A percentile compares a stretch with the other conserved stretches of the same genome.
These are phyloP conservation scores for Trichoderma atroviride DNA, from an alignment of 2,329 filamentous ascomycete species.

Conservation along the genomic window DNA sequence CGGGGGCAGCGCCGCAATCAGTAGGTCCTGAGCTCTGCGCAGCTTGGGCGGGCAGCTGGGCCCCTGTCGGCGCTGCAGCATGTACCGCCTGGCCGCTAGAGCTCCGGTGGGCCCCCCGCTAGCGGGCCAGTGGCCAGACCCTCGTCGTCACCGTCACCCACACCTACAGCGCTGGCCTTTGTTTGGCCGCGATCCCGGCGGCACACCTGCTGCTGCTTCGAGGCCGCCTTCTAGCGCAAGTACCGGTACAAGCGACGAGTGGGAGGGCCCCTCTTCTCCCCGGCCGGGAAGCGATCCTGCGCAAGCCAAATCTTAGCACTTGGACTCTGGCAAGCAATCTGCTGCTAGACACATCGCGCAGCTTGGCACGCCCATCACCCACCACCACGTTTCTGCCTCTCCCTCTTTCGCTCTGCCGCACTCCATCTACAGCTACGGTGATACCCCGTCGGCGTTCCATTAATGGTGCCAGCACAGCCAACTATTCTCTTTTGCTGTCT, in stretches of 20 bases:
- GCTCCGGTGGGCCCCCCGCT: not conserved
- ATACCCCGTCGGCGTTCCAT: not conserved
- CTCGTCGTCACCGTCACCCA: slow-evolving; percentile 4
- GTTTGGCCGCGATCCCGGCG: not conserved
- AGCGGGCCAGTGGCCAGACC: slow-evolving; percentile 1
- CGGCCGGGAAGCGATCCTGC: slow-evolving; percentile 25
- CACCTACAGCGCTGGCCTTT: not conserved
- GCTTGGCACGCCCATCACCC: not conserved
- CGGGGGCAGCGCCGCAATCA: slow-evolving; percentile 60
- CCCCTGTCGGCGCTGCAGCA: not conserved
- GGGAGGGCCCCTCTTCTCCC: slow-evolving; percentile 13
- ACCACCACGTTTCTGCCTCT: not conserved
- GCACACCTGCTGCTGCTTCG: slow-evolving; percentile 13
- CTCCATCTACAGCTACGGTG: not conserved
- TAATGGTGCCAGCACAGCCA: not conserved
- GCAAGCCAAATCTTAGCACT: slow-evolving; percentile 2
- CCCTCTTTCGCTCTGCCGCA: not conserved
- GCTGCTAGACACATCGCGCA: not conserved
- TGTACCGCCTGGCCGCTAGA: not conserved
- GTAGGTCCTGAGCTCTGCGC: slow-evolving; percentile 38
- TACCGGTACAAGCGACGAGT: slow-evolving; percentile 4
- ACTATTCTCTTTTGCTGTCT: not conserved
- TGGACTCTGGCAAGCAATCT: not conserved
- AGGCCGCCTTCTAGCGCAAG: slow-evolving; percentile 7
- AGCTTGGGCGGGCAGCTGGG: not conserved